Base-by-base conservation (phyloP, 1,284 basidiomycete species). In the Clitocybe nebularis region DNA sequence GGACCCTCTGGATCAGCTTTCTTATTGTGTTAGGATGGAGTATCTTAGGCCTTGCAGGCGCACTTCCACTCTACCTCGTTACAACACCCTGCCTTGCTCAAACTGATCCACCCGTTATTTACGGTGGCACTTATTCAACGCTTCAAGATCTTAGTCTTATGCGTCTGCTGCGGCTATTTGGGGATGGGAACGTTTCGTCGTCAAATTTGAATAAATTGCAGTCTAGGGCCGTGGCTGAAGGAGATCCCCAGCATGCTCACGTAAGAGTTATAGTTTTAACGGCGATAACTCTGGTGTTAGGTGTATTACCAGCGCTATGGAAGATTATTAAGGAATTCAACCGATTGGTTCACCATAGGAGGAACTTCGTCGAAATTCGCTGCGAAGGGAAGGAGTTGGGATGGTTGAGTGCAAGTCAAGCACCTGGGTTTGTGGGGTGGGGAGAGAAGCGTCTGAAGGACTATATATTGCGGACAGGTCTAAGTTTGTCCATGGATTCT, bases 81-180 rank as follows among this genome's bases (percentile, higher is more conserved):
- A 65, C 71, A 17, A 79, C 72, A 0, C 84, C 87, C 1, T 90
- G 87, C 61, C 62, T 88, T 22, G 75, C 74, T 2, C 54, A 77
- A 13, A 74, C 76, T 1, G 66, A 72, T 4, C 60, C 68, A 0
- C 51, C 64, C 0, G 65, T 75, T 6, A 51, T 54, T 4, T 81
- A 72, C 45, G 71, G 70, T 17, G 87, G 88, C 2, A 68, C 71
- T 3, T 80, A 79, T 45, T 85, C 84, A 2, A 76, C 75, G 0
- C 64, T 90, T 11, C 79, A 85, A 44, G 86, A 91, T 55, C 72
- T 91, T 38, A 86, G 82, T 44, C 59, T 92, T 13, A 61, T 89
- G 16, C 77, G 87, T 2, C 71, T 91, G 3, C 62, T 91, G 28
- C 72, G 78, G 23, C 60, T 83, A 10, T 63, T 88, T 28, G 79